Base-by-base conservation (phyloP, 257 asterid genomes). In the Salvia rosmarinus region DNA sequence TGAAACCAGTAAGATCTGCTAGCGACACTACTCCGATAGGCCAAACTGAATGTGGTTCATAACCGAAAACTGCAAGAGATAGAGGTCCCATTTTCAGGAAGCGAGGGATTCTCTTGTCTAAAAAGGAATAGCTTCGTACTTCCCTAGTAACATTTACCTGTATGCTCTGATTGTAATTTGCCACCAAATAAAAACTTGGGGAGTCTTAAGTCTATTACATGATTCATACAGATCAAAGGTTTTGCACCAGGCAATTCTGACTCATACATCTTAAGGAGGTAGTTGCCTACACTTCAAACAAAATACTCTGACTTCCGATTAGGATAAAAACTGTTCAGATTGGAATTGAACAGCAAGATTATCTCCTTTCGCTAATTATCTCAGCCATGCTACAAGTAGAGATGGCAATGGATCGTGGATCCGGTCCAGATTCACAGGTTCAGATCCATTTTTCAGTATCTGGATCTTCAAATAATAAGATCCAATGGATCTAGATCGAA, bases 41-140 rank as follows among this genome's bases (percentile, higher is more conserved):
- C 98, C 93, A 88, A 75, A 95, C 99, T 19, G 99, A 95, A 83
- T 95, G 99, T 28, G 99, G 98, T 78, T 88, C 98, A 72, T 89
- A 95, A 14, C 96, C 98, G 76, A 95, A 88, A 85, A 91, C 99
- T 95, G 88, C 81, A 79, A 74, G 58, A 59, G 32, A 50, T 28
- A 64, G 21, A 60, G 50, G 64, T 58, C 23, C 32, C 49, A 51
- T 14, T 56, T 69, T 61, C 57, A 3, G 14, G 4, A 66, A 70
- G 66, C 28, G 65, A 37, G 35, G n/a, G 28, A 43, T 39, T 74
- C 57, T 13, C 17, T 44, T 13, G 17, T 56, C 67, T 23, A 39
- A 32, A 42, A n/a, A n/a, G n/a, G n/a, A n/a, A n/a, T n/a, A n/a
- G n/a, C n/a, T 55, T 35, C 67, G n/a, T 3, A 49, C 9, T 76